These are phyloP conservation scores for Backusella australiensis DNA, from an alignment of 192 early-diverging fungal genomes.

Conservation along the genomic window DNA sequence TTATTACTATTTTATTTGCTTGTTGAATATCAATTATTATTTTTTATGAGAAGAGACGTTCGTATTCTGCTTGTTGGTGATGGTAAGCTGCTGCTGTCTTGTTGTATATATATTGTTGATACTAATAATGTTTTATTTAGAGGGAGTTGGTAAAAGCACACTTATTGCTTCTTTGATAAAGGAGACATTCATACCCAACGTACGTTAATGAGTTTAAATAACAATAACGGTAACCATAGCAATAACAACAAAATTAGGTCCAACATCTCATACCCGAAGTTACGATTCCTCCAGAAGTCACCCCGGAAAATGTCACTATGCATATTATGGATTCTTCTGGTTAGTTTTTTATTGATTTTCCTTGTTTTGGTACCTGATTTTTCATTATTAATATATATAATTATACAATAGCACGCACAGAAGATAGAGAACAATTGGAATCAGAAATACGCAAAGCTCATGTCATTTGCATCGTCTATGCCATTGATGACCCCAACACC, in stretches of 20 bases:
- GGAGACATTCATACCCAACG: conserved; percentile 92
- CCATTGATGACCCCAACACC: conserved; percentile 80
- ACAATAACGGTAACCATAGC: background rate
- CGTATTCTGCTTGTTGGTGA: conserved; percentile 94
- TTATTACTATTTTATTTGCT: background rate
- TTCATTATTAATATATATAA: background rate
- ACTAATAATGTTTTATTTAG: conserved; percentile 31
- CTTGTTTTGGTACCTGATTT: background rate
- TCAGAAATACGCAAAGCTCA: conserved; percentile 95
- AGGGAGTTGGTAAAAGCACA: conserved; percentile 95
- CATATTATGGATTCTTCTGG: conserved; percentile 97
- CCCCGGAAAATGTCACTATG: conserved; percentile 93
- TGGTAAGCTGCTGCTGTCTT: conserved; percentile 45
- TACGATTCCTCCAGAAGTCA: conserved; percentile 99
- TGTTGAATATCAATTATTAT: background rate
- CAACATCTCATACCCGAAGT: conserved; percentile 99
- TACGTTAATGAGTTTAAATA: conserved; percentile 35
- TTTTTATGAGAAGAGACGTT: conserved; percentile 87
- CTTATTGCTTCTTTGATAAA: conserved; percentile 96
- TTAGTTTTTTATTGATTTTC: conserved; percentile 22
- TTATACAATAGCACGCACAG: conserved; percentile 63
- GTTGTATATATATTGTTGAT: background rate
- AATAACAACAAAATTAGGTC: conserved; percentile 51
- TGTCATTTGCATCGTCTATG: conserved; percentile 98
- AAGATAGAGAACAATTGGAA: conserved; percentile 87